Percentiles rank a stretch among this genome's conserved stretches.
phyloP scores from a whole-genome alignment of 2,329 filamentous ascomycete genomes.

The Cytospora chrysosperma region DNA sequence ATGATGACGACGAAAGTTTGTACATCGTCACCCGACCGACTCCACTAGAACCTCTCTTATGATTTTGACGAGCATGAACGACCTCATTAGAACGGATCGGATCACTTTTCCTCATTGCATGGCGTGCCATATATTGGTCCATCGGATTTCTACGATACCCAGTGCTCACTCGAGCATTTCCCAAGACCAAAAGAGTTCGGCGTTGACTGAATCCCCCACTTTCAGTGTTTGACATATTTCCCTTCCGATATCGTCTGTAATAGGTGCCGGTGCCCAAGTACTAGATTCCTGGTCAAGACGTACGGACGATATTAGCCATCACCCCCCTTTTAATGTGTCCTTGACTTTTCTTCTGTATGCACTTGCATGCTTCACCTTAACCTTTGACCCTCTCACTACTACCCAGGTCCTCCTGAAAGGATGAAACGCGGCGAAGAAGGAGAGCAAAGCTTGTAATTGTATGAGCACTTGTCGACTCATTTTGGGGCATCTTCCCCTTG shows the following conservation, averaged over 20 bases:
- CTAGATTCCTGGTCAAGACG: not conserved
- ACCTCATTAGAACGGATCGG: conserved; percentile 7
- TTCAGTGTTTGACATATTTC: not conserved
- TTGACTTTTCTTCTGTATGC: not conserved
- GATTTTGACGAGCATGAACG: conserved; percentile 12
- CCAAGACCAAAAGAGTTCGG: conserved; percentile 1
- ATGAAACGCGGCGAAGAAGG: not conserved
- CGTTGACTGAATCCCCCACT: conserved; percentile 3
- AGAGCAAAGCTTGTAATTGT: not conserved
- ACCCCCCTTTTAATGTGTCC: too few relatives aligned
- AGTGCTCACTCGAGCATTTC: conserved; percentile 2
- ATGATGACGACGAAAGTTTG: not conserved
- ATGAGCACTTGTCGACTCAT: not conserved
- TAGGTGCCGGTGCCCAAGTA: not conserved
- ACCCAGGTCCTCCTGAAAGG: not conserved
- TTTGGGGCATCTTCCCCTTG: not conserved
- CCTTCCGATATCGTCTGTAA: not conserved
- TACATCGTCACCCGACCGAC: not conserved
- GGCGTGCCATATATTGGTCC: conserved; percentile 15
- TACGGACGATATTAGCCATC: not conserved
- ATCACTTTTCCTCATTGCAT: conserved; percentile 20
- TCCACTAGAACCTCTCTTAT: not conserved
- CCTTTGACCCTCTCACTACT: not conserved
- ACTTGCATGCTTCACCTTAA: not conserved
- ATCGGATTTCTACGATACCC: conserved; percentile 15